Evolutionary conservation across 2,329 filamentous ascomycete species (phyloP), one percentile per base, ranked within the genome.

Genomic region (Nemania sp.): DNA sequence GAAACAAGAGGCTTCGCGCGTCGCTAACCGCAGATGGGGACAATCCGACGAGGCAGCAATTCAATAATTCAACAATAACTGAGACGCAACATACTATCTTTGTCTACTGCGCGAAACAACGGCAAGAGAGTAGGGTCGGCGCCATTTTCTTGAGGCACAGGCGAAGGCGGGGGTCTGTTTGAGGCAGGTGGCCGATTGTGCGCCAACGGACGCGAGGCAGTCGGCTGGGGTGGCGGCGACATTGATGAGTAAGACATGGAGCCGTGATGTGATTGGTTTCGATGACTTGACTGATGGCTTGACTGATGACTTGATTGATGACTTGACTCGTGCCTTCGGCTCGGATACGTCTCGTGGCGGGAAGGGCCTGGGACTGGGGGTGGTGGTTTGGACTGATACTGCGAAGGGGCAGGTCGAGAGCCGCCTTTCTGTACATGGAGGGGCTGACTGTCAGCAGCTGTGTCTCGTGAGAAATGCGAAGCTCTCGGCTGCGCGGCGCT

Each of bases 51-150:
- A 35, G 35, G 21, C 9, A 17, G 25, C 43, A 54, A 15, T 6
- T 12, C 35, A 34, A 20, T 15, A 47, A 34, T 35, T 10, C 17
- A 12, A 53, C 12, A 10, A 13, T 11, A 21, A 45, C n/a, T 55
- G 40, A 52, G 15, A 52, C 9, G 7, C 13, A 45, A 76, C 80
- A 68, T 79, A 90, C 90, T 83, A 76, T 91, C 84, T 72, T 91
- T 93, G 77, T 99, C 96, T 13, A 97, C 94, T 1, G 92, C 92
- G 62, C 90, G 85, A 79, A 98, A 99, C 25, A 98, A 81, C 3
- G 90, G 90, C 74, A 92, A 87, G 17, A 99, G 82, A 0, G 87
- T 88, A n/a, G 88, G 83, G 71, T 93, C 89, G 53, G 87, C 83
- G 49, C 79, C 78, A 46, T 75, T 75, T 29, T 81, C 71, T 67